Conservation (phyloP, 2,329 filamentous ascomycete genomes). For the Colletotrichum abscissum region DNA sequence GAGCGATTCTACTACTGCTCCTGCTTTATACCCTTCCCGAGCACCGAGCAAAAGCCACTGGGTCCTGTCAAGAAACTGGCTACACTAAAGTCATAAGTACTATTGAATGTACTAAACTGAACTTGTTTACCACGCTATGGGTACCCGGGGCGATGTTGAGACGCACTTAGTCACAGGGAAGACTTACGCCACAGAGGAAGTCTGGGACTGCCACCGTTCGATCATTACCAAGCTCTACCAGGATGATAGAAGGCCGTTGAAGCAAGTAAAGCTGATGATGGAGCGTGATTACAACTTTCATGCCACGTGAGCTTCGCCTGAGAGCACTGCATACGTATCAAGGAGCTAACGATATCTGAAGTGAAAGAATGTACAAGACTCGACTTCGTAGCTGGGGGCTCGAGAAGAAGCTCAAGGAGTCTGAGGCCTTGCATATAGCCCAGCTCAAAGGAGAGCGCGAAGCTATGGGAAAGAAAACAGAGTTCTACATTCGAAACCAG, state of each 20-base stretch:
- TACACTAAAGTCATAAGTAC: neutral
- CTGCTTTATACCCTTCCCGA: neutral
- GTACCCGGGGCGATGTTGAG: neutral
- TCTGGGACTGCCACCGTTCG: neutral
- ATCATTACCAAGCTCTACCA: slow-evolving; percentile 10
- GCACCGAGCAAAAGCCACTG: neutral
- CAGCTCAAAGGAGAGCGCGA: neutral
- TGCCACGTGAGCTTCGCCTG: slow-evolving; percentile 1
- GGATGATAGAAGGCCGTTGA: slow-evolving; percentile 7
- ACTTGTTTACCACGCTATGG: neutral
- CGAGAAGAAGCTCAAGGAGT: slow-evolving; percentile 20
- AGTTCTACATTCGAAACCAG: slow-evolving; percentile 14
- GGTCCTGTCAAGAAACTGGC: neutral
- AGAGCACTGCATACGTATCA: neutral
- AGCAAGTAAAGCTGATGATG: slow-evolving; percentile 22
- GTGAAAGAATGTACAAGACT: slow-evolving; percentile 23
- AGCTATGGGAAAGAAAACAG: neutral
- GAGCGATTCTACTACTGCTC: neutral
- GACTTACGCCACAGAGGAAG: slow-evolving; percentile 3
- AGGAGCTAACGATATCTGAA: neutral
- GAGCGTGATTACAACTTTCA: slow-evolving; percentile 4
- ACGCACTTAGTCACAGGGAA: neutral
- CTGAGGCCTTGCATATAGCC: slow-evolving; percentile 2
- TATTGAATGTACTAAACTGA: neutral
- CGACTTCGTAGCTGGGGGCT: slow-evolving; percentile 10